Evolutionary conservation across 495 filamentous ascomycete species (phyloP).

Genomic region (Penicillium diatomitis): DNA sequence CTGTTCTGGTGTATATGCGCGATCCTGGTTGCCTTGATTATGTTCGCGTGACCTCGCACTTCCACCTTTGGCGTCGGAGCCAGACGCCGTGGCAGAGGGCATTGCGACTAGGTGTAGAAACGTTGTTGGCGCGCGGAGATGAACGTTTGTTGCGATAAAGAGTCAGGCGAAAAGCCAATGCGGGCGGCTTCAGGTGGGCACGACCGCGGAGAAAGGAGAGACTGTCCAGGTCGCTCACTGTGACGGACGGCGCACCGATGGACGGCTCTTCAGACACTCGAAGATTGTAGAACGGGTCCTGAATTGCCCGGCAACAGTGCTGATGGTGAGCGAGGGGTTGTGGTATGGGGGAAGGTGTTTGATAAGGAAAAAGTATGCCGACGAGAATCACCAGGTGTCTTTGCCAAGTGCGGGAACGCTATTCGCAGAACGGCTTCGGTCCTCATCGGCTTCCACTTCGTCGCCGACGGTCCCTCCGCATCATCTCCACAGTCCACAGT

Average conservation of each 20-base stretch:
- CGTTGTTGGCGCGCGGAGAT: background rate
- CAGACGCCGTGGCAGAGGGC: constrained; percentile 70
- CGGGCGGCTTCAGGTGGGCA: constrained; percentile 9
- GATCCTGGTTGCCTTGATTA: constrained; percentile 87
- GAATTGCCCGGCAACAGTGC: too few relatives aligned
- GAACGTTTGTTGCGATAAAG: constrained; percentile 1
- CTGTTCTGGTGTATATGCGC: constrained; percentile 82
- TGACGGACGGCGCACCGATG: too few relatives aligned
- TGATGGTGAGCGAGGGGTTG: too few relatives aligned
- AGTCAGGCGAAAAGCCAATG: background rate
- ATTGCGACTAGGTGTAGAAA: constrained; percentile 35
- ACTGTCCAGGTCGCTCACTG: background rate
- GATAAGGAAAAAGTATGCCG: constrained; percentile 11
- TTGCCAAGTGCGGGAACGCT: constrained; percentile 20
- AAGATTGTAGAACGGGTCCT: too few relatives aligned
- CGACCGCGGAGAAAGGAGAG: constrained; percentile 11
- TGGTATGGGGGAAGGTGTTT: background rate
- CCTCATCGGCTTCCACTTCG: background rate
- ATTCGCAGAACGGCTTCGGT: constrained; percentile 11
- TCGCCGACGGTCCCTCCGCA: background rate
- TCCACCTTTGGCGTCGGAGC: constrained; percentile 53
- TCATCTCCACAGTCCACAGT: background rate
- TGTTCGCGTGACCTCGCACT: constrained; percentile 69
- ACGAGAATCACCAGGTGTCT: constrained; percentile 17
- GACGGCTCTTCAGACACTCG: too few relatives aligned